Evolutionary conservation across 352 stramenopile genomes (phyloP), one percentile per base, ranked within the genome.

Genomic region (Phytophthora boehmeriae): DNA sequence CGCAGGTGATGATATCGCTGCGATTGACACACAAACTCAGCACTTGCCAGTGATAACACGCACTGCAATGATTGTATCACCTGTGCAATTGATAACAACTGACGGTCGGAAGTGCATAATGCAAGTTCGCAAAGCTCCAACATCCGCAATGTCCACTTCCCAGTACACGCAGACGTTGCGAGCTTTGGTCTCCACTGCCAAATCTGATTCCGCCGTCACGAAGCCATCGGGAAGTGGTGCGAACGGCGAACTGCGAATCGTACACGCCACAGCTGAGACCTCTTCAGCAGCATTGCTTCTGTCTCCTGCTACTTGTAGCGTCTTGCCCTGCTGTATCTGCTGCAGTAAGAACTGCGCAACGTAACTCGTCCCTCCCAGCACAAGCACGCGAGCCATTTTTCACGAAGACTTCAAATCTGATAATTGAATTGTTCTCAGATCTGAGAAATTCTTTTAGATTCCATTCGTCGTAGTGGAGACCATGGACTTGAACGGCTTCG

Each of bases 351-450:
- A 89, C 69, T 90, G 81, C 53, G 77, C 81, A 22, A 90, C 71
- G 69, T 90, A 89, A 59, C 77, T 88, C 28, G 77, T 72, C 23
- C 73, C 81, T 3, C 81, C 79, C 8, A 90, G 61, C 48, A 90
- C 68, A 19, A 90, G 56, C 60, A 89, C 73, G 11, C 71, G 76
- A 14, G 43, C 19, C 68, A 73, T 82, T 10, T n/a, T 43, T 38
- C 58, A 25, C 28, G 25, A 36, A 32, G 34, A 41, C 32, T 39
- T 46, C 28, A 43, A 55, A 66, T 54, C 13, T 50, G 35, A 50
- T 44, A 65, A 47, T 61, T 25, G 28, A 8, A 25, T 44, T 44
- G 57, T 47, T 45, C 19, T 38, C 27, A 48, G 42, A 46, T 50
- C 9, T 34, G 38, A 46, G 5, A n/a, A n/a, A n/a, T n/a, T n/a